Conservation (phyloP, 2,329 filamentous ascomycete species). For the Alternaria panax region DNA sequence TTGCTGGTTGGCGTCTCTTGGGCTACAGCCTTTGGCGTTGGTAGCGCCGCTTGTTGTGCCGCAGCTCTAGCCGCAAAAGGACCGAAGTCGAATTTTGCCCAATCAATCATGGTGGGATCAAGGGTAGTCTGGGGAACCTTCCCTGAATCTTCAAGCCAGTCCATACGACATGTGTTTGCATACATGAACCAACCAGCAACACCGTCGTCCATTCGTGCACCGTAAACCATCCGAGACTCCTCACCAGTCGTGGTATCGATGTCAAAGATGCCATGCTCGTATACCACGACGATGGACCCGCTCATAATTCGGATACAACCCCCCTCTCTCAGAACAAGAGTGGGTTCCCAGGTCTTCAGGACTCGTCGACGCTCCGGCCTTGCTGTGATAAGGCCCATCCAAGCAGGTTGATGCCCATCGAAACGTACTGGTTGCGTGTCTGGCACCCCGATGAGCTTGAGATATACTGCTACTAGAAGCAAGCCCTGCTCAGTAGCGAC, state of each 20-base stretch:
- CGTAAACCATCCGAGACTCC: slow-evolving; percentile 6
- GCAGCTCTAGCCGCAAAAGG: slow-evolving; percentile 1
- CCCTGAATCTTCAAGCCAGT: slow-evolving; percentile 7
- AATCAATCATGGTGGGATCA: slow-evolving; percentile 4
- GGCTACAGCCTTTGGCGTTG: neutral
- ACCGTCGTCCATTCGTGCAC: slow-evolving; percentile 1
- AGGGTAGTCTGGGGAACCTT: neutral
- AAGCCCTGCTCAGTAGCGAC: slow-evolving; percentile 28
- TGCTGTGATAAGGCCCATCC: slow-evolving; percentile 13
- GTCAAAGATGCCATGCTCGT: slow-evolving; percentile 3
- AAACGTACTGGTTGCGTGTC: slow-evolving; percentile 27
- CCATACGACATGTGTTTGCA: slow-evolving; percentile 6
- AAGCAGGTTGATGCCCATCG: slow-evolving; percentile 23
- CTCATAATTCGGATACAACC: neutral
- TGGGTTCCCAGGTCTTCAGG: neutral
- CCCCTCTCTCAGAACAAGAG: neutral
- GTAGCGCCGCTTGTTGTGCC: neutral
- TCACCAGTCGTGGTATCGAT: neutral
- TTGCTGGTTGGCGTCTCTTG: neutral
- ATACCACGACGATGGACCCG: neutral
- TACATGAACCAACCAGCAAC: slow-evolving; percentile 12
- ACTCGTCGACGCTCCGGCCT: slow-evolving; percentile 1
- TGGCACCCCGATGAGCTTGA: slow-evolving; percentile 23
- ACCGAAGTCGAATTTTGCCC: slow-evolving; percentile 10
- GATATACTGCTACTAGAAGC: slow-evolving; percentile 21